Evolutionary conservation across 257 asterid species (phyloP), one percentile per base, ranked within the genome.

Genomic region (Nicotiana sylvestris): DNA sequence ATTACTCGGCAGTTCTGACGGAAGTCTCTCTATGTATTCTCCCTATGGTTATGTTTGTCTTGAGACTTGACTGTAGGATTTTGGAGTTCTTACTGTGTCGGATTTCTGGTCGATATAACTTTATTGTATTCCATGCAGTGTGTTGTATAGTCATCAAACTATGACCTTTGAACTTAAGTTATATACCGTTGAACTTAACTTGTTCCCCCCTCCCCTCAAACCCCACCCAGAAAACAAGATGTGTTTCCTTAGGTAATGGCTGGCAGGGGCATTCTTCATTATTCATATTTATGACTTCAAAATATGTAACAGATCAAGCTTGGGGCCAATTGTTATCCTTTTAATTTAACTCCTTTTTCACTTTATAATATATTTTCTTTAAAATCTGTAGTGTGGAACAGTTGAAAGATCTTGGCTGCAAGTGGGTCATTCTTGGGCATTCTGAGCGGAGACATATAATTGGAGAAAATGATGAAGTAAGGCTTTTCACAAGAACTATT

Each of bases 341-440:
- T 74, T 74, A 27, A n/a, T 13, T n/a, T 3, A 49, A 49, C 80
- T 74, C 9, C 46, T 3, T 6, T 6, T 72, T 49, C 64, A 51
- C 60, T 74, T 74, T 27, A 7, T 74, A 51, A 74, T 51, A 27
- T 51, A 35, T 74, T 74, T 74, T 56, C 79, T 37, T 55, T 84
- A 37, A 66, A 39, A 32, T 39, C 69, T 86, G 80, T 86, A 96
- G 99, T 35, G 98, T 87, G 82, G 99, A 96, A 74, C 99, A 96
- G 88, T 84, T 96, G 89, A 91, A 90, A 72, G 98, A 96, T 91
- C 66, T 96, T 79, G 99, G 99, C 60, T 93, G 97, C 95, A 88
- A 89, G 86, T 96, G 99, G 99, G 98, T 94, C 78, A 90, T 96
- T 87, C 91, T 94, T 81, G 99, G 99, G 76, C 99, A 96, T 82